phyloP scores from a whole-genome alignment of 2,329 filamentous ascomycete genomes.

The Apiospora kogelbergensis region DNA sequence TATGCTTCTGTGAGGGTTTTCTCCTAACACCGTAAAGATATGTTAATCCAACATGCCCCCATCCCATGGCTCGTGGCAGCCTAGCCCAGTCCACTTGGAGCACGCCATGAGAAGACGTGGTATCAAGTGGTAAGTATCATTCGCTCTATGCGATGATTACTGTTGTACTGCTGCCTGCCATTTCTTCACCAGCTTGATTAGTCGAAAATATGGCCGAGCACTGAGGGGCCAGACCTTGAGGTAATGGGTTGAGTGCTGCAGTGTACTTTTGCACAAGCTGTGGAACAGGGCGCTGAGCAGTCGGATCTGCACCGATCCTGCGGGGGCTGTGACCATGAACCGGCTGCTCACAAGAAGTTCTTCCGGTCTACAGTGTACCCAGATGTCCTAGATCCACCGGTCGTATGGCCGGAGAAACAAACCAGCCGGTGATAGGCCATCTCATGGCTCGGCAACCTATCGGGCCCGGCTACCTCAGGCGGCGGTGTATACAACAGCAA shows the following conservation, averaged over 20 bases:
- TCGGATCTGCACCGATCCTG: not conserved
- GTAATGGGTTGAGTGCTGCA: not conserved
- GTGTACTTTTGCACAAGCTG: not conserved
- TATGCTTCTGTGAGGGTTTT: not conserved
- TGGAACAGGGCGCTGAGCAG: not conserved
- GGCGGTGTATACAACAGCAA: not conserved
- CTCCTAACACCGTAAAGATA: not conserved
- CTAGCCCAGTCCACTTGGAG: not conserved
- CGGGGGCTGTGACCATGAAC: too few relatives aligned
- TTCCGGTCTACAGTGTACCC: not conserved
- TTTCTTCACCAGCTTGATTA: not conserved
- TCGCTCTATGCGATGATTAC: not conserved
- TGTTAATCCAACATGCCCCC: not conserved
- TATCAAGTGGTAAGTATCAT: not conserved
- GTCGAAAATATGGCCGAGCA: not conserved
- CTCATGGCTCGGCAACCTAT: not conserved
- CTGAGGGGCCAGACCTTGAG: not conserved
- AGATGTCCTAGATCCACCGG: not conserved
- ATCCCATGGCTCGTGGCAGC: not conserved
- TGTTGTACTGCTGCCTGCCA: not conserved
- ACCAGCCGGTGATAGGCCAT: not conserved
- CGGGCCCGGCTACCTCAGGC: not conserved
- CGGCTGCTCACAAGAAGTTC: not conserved
- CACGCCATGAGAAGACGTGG: not conserved
- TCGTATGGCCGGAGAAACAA: not conserved